Conservation (phyloP, 140 eudicot species). For the Senecio squalidus region DNA sequence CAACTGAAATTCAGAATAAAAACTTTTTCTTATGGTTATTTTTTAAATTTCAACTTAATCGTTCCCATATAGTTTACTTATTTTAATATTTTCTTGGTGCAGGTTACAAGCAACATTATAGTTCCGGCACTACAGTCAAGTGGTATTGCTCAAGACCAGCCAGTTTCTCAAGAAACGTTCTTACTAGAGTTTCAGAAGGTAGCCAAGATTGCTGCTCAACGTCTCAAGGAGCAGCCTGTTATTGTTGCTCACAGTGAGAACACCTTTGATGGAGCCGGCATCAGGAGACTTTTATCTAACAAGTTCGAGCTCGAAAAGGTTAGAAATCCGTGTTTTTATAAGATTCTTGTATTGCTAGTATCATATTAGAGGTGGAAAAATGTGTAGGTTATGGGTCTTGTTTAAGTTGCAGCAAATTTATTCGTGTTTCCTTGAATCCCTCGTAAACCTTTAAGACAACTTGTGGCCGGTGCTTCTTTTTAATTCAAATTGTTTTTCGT, state of each 20-base stretch:
- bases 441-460: no score
- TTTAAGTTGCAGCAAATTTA: no score
- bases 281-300: slow-evolving; percentile 70
- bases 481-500: no score
- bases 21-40: background rate
- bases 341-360: no score
- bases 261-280: slow-evolving; percentile 76
- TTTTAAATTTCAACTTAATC: background rate
- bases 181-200: slow-evolving; percentile 57
- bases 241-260: slow-evolving; percentile 97
- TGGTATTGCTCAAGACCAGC: slow-evolving; percentile 27
- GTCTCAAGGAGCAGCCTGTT: slow-evolving; percentile 87
- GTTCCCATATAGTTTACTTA: background rate
- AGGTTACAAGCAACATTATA: slow-evolving; percentile 74
- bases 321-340: background rate
- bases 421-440: no score
- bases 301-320: slow-evolving; percentile 94
- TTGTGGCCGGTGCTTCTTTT: no score
- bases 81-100: slow-evolving; percentile 1
- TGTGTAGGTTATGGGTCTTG: no score
- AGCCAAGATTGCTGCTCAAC: slow-evolving; percentile 46
- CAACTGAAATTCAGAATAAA: no score
- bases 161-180: slow-evolving; percentile 56
- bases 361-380: no score
- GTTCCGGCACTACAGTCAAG: slow-evolving; percentile 59